Evolutionary conservation across 495 filamentous ascomycete species (phyloP).

Genomic region (Rhizodiscina lignyota): DNA sequence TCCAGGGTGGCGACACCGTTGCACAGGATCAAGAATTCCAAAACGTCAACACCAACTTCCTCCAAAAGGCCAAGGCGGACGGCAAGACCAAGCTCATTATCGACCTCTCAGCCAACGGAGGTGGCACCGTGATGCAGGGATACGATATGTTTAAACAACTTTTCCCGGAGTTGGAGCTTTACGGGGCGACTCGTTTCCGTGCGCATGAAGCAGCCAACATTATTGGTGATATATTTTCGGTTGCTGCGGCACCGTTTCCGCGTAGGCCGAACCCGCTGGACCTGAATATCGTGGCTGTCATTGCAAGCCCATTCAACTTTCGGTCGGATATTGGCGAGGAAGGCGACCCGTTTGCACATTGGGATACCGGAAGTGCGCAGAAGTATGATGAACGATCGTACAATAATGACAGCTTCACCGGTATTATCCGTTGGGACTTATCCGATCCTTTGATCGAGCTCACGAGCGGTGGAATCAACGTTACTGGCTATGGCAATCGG

Average conservation of each 20-base stretch:
- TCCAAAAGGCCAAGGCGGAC: constrained; percentile 19
- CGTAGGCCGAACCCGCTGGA: constrained; percentile 1
- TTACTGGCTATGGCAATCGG: constrained; percentile 22
- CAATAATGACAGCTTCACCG: constrained; percentile 13
- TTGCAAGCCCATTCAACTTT: constrained; percentile 10
- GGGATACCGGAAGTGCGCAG: no score
- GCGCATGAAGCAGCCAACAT: constrained; percentile 26
- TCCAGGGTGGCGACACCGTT: constrained; percentile 9
- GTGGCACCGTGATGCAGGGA: constrained; percentile 20
- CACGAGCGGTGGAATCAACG: constrained; percentile 17
- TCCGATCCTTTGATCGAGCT: constrained; percentile 5
- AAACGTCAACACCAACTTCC: constrained; percentile 20
- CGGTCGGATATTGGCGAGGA: constrained; percentile 6
- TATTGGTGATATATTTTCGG: constrained; percentile 26
- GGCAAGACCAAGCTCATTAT: constrained; percentile 22
- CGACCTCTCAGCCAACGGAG: constrained; percentile 19
- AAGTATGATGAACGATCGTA: constrained; percentile 8
- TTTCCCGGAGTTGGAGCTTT: constrained; percentile 28
- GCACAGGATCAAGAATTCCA: constrained; percentile 20
- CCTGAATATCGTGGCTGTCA: background rate
- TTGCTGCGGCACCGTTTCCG: constrained; percentile 8
- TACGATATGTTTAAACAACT: constrained; percentile 29
- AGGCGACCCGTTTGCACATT: constrained; percentile 7
- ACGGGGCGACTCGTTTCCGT: constrained; percentile 27
- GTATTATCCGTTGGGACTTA: constrained; percentile 11